Evolutionary conservation across 2,329 filamentous ascomycete genomes (phyloP), one percentile per base, ranked within the genome.

Genomic region (Bipolaris gigantea): DNA sequence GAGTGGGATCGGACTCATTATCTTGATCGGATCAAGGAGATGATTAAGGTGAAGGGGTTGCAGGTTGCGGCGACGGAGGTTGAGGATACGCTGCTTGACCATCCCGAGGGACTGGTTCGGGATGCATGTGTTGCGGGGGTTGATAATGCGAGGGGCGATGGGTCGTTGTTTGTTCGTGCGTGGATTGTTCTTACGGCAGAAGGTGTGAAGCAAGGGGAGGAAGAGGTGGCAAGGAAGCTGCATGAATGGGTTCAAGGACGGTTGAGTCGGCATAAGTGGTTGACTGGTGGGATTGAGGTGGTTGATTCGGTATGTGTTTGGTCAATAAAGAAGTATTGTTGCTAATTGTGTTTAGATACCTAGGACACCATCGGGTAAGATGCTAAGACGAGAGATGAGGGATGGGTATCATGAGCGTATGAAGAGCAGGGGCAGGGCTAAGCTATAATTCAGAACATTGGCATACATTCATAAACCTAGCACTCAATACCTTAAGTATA

Each of bases 41-140:
- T 80, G 44, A 80, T 80, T 58, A 80, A 79, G 53, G 77, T 79
- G 11, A 79, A 80, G 61, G 79, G 79, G 3, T 70, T 78, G 35
- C 78, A 80, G 66, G 77, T 80, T n/a, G 75, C 78, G 6, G 79
- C 79, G 2, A 78, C 77, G 0, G 79, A 81, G 46, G 69, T 81
- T 1, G 79, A 81, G 63, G 76, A 72, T n/a, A 64, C 74, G n/a
- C 61, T 81, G 3, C 59, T 80, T 3, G 67, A 73, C 2, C 76
- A 80, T 58, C 73, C 74, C 0, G 63, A 67, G 8, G 46, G 50
- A 0, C 48, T 72, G 11, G 67, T 69, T 0, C 46, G 61, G 9
- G 68, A 71, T 60, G 63, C 67, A 1, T 71, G 69, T 48, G 69
- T 71, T 16, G 67, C 65, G 4, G 67, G 68, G n/a, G 67, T 72